A percentile compares a stretch with the other conserved stretches of the same genome.
Evolutionary conservation across 257 asterid species (phyloP).

Genomic region (Gynochthodes officinalis): DNA sequence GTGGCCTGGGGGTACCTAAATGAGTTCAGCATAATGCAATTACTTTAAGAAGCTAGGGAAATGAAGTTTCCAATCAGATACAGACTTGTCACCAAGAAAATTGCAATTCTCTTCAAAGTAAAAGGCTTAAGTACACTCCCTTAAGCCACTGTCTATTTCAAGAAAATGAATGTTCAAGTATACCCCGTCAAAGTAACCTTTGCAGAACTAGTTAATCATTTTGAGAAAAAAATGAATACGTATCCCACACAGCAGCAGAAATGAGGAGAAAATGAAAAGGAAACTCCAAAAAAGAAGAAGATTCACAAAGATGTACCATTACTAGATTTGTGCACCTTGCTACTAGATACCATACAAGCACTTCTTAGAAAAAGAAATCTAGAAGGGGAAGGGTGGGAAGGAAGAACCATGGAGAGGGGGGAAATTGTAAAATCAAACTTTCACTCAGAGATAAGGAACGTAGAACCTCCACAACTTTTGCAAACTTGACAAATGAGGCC

Average conservation of each 20-base stretch:
- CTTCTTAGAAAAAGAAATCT: too few relatives aligned
- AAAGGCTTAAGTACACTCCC: neutral
- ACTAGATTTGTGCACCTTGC: neutral
- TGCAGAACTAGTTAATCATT: too few relatives aligned
- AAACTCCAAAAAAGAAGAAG: too few relatives aligned
- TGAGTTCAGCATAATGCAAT: constrained; percentile 24
- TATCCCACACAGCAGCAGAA: too few relatives aligned
- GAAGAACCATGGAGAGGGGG: neutral
- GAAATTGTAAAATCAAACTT: too few relatives aligned
- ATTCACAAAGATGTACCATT: too few relatives aligned
- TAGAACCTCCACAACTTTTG: neutral
- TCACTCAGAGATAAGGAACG: too few relatives aligned
- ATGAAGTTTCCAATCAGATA: neutral
- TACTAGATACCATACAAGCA: neutral
- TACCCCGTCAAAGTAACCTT: neutral
- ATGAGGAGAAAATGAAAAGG: too few relatives aligned
- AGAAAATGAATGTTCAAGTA: neutral
- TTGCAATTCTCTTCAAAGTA: neutral
- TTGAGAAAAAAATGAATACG: too few relatives aligned
- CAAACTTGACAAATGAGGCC: neutral
- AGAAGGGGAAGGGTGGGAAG: neutral
- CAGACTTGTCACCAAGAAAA: neutral
- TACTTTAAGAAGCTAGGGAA: neutral
- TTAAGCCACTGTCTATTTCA: too few relatives aligned
- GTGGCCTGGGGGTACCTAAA: constrained; percentile 87